Percentiles rank a stretch among this genome's conserved stretches.
These are phyloP conservation scores for Hydrangea macrophylla DNA, from an alignment of 148 eudicot genomes.

Conservation along the genomic window DNA sequence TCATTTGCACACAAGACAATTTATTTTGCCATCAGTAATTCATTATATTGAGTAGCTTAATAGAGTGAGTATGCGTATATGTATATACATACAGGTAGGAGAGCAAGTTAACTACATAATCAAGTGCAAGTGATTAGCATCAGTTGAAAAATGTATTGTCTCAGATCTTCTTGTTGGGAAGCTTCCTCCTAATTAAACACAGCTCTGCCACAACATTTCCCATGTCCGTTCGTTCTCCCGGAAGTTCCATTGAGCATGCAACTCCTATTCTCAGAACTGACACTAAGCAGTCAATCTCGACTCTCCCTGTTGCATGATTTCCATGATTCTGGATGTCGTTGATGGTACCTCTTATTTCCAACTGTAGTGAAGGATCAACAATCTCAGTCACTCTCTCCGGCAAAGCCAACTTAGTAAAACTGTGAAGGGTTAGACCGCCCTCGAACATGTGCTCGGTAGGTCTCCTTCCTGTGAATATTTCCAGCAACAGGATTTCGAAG, in stretches of 20 bases:
- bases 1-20: no score
- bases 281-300: background rate
- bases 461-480: slow-evolving; percentile 12
- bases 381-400: slow-evolving; percentile 12
- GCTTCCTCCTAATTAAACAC: no score
- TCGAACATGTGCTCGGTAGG: slow-evolving; percentile 17
- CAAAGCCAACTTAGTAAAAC: slow-evolving; percentile 7
- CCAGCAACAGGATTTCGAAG: slow-evolving; percentile 17
- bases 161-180: no score
- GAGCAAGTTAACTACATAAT: no score
- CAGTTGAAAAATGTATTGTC: no score
- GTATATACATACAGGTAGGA: no score
- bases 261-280: slow-evolving; percentile 1
- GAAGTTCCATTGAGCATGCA: slow-evolving; percentile 9
- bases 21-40: no score
- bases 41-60: no score
- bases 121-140: no score
- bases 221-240: slow-evolving; percentile 14
- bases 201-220: slow-evolving; percentile 13
- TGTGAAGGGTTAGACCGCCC: slow-evolving; percentile 8
- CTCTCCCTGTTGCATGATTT: no score
- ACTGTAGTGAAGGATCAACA: slow-evolving; percentile 6
- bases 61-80: no score
- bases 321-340: no score
- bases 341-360: background rate